Base-by-base conservation (phyloP, 164 flowering plant genomes). In the Saururus chinensis region DNA sequence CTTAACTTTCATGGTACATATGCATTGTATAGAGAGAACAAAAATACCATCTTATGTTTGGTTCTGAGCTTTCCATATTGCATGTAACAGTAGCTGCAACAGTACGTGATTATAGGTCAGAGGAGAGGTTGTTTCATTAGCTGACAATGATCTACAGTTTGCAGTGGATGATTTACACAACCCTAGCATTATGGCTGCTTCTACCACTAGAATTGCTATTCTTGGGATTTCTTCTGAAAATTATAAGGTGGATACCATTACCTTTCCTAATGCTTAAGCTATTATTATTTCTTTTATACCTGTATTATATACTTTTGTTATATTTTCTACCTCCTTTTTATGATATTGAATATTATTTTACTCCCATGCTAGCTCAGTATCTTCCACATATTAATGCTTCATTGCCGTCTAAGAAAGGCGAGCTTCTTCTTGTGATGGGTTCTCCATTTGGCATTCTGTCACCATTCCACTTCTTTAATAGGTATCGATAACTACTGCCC, bases 391-490 rank as follows among this genome's bases (percentile, higher is more conserved):
- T 84, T 7, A 48, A 25, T 26, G 48, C 73, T 37, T 73, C 85
- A 54, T 60, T 63, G 26, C 67, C 73, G 60, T 73, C 51, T 57
- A 81, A 65, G 69, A 81, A 80, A 66, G 99, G 99, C 17, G 86
- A 82, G 74, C 70, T 79, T 69, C 81, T 93, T 66, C 71, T 93
- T 48, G 86, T 84, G 12, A 74, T 85, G 76, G 99, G 96, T 57
- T 90, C 99, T 74, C 99, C 99, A 57, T 93, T 93, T 75, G 99
- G 97, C 54, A 61, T 88, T 62, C 81, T 93, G 49, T 93, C 99
- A 42, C 97, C 99, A n/a, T 41, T 76, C 64, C 99, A 93, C 77
- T 93, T 93, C 82, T 75, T 84, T 63, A 93, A 93, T 75, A 88
- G 96, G 98, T 89, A 74, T 48, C 10, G 53, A 56, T 7, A 59